A percentile compares a stretch with the other conserved stretches of the same genome.
These are phyloP conservation scores for Hemisphaericaspora subhashii DNA, from an alignment of 1,139 yeast species.

Conservation along the genomic window DNA sequence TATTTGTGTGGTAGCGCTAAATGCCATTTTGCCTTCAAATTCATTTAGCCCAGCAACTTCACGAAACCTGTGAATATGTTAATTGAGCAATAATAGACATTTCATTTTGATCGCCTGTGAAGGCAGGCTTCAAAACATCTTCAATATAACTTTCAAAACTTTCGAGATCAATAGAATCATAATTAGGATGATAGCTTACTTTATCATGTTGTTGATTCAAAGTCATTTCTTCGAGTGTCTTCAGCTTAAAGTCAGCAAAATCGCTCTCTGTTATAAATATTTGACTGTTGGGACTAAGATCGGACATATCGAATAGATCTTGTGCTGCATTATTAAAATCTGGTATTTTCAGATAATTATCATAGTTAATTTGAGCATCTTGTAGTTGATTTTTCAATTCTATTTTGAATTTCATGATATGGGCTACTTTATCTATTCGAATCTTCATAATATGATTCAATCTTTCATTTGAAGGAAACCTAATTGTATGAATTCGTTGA, in stretches of 20 bases:
- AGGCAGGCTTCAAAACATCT: slow-evolving; percentile 3
- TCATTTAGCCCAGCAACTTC: too few species aligned
- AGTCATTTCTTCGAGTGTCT: slow-evolving; percentile 7
- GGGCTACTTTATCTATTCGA: slow-evolving; percentile 1
- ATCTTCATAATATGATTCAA: slow-evolving; percentile 4
- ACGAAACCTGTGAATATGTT: neutral
- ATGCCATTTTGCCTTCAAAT: neutral
- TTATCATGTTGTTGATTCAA: slow-evolving; percentile 2
- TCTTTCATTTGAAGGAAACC: neutral
- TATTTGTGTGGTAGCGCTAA: neutral
- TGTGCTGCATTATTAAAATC: slow-evolving; percentile 2
- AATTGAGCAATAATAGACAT: neutral
- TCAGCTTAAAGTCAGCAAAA: slow-evolving; percentile 8
- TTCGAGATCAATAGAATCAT: slow-evolving; percentile 6
- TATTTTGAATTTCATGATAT: slow-evolving; percentile 15
- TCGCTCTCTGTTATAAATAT: slow-evolving; percentile 7
- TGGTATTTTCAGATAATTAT: slow-evolving; percentile 9
- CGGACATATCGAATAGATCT: neutral
- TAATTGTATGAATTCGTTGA: neutral
- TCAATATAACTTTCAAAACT: slow-evolving; percentile 6
- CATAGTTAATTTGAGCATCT: slow-evolving; percentile 9
- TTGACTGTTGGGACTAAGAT: neutral
- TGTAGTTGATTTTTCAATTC: slow-evolving; percentile 14
- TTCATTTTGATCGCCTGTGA: slow-evolving; percentile 3
- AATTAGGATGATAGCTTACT: slow-evolving; percentile 5